Conservation (phyloP, 495 filamentous ascomycete genomes). For the Xylaria grammica region DNA sequence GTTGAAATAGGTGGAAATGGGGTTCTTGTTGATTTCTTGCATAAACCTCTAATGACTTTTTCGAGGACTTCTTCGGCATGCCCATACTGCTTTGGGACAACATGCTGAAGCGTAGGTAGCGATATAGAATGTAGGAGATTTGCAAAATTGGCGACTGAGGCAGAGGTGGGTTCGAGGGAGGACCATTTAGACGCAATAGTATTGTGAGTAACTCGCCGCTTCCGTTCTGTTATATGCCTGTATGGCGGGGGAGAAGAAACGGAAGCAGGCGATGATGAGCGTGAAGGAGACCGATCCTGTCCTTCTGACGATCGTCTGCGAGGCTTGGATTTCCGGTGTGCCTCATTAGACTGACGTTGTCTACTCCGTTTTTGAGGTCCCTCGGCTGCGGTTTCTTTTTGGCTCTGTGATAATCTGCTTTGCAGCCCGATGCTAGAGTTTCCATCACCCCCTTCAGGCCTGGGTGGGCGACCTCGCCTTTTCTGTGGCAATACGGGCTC, state of each 20-base stretch:
- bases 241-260: slow-evolving; percentile 37
- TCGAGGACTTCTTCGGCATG: slow-evolving; percentile 40
- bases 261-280: slow-evolving; percentile 29
- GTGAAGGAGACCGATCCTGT: slow-evolving; percentile 27
- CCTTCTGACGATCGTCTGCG: slow-evolving; percentile 22
- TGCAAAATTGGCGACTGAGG: slow-evolving; percentile 44
- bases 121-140: slow-evolving; percentile 43
- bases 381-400: slow-evolving; percentile 16
- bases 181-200: slow-evolving; percentile 53
- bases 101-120: slow-evolving; percentile 46
- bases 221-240: slow-evolving; percentile 46
- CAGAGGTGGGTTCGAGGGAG: slow-evolving; percentile 40
- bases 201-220: slow-evolving; percentile 46
- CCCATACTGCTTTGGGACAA: slow-evolving; percentile 40
- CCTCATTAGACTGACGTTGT: slow-evolving; percentile 18
- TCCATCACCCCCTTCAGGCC: not conserved
- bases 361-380: slow-evolving; percentile 1
- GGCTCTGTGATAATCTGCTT: slow-evolving; percentile 24
- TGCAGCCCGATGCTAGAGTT: not conserved
- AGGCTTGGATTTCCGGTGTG: slow-evolving; percentile 10
- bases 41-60: slow-evolving; percentile 14
- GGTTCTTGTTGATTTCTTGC: slow-evolving; percentile 17
- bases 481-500: slow-evolving; percentile 16
- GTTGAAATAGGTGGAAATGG: slow-evolving; percentile 47
- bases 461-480: slow-evolving; percentile 28